Base-by-base conservation (phyloP, 257 asterid genomes). In the Ajuga chamaepitys region DNA sequence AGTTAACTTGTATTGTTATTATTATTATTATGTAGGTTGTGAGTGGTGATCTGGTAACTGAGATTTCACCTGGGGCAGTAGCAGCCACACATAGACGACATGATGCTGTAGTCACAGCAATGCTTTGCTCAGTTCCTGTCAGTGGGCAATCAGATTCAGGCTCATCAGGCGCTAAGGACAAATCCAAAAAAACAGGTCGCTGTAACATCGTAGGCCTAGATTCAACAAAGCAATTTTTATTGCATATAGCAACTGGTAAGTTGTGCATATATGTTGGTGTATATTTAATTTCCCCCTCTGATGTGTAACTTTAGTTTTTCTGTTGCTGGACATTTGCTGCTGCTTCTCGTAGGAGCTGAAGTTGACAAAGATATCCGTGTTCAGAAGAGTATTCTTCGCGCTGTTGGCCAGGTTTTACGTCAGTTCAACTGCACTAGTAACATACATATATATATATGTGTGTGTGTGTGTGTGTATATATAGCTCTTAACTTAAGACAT, bases 11-110 rank as follows among this genome's bases (percentile, higher is more conserved):
- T 66, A 41, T 53, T 52, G 18, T 62, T 73, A 67, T 78, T 58
- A 35, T 70, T 66, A 41, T 53, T 52, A 20, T 62, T 73, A 67
- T 78, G 63, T 68, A 94, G 99, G 95, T 94, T 58, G 86, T 94
- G 78, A 94, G 97, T 71, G 99, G 99, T 72, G 99, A 94, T 79
- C 86, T 94, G 80, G 83, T 94, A 44, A 88, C 83, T 75, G 99
- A 94, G 78, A 85, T 94, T 50, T 80, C 92, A 50, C 96, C 93
- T 54, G 99, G 99, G 67, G 91, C 95, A 25, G 84, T 94, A 53
- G 96, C 96, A 46, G 96, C 96, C 73, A 93, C 88, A 48, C 99
- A 94, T 78, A 80, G 93, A 70, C 89, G 95, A 32, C 95, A 90
- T 66, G 95, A 94, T 70, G 97, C 99, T 40, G 95, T 74, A 35